These are phyloP conservation scores for Shiraia sp. DNA, from an alignment of 2,329 filamentous ascomycete species.

Conservation along the genomic window DNA sequence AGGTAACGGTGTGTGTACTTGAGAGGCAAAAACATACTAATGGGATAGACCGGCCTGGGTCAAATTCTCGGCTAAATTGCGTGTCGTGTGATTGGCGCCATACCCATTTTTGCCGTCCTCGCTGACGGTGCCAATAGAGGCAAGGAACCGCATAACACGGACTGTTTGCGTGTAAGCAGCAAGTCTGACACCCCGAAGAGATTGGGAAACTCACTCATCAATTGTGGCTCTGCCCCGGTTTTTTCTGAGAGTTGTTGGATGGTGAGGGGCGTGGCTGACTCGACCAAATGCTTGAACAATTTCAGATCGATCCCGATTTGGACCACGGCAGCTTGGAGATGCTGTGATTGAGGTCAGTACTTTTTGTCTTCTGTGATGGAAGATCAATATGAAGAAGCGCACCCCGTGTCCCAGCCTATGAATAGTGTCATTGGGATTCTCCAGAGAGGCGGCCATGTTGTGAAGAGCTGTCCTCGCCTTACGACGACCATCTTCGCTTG, in stretches of 20 bases:
- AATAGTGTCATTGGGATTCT: too few species aligned
- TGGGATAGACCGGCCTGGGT: too few species aligned
- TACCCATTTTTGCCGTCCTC: conserved; percentile 2
- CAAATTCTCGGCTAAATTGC: too few species aligned
- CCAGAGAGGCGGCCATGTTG: too few species aligned
- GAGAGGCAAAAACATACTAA: too few species aligned
- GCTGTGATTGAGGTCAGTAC: too few species aligned
- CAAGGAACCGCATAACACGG: conserved; percentile 6
- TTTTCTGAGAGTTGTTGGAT: conserved; percentile 1
- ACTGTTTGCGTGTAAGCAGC: conserved; percentile 1
- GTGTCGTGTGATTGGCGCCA: not conserved
- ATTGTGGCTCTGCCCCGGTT: conserved; percentile 1
- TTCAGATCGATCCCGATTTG: conserved; percentile 7
- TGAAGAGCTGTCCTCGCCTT: too few species aligned
- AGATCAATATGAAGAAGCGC: not conserved
- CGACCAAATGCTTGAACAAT: conserved; percentile 2
- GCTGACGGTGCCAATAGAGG: conserved; percentile 4
- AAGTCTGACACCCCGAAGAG: too few species aligned
- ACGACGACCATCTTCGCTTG: too few species aligned
- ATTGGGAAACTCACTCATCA: conserved; percentile 2
- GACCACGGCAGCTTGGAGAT: conserved; percentile 7
- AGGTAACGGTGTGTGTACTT: too few species aligned
- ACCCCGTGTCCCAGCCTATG: too few species aligned
- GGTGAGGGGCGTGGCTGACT: not conserved
- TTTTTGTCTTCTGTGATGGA: too few species aligned